Evolutionary conservation across 2,329 filamentous ascomycete genomes (phyloP).

Genomic region (Curvularia sp.): DNA sequence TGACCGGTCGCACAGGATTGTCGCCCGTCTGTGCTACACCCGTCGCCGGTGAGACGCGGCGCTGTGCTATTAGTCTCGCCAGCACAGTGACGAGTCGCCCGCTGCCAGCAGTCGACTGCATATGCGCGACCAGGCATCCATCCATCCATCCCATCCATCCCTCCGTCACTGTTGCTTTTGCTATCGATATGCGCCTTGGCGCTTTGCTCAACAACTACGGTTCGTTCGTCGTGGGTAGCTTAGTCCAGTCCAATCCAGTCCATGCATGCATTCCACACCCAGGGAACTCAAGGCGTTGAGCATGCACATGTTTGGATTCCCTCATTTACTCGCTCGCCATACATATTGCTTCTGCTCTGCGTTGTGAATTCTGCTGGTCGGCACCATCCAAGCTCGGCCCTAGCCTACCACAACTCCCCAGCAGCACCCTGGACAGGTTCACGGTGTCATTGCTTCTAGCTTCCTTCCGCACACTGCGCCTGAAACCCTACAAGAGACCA

Average conservation of each 20-base stretch:
- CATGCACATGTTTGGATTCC: neutral
- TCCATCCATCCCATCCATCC: neutral
- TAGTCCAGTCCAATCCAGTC: neutral
- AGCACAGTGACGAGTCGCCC: conserved; percentile 6
- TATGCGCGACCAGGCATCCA: conserved; percentile 11
- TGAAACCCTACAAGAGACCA: conserved; percentile 9
- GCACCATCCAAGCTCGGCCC: neutral
- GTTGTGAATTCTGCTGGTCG: neutral
- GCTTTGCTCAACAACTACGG: neutral
- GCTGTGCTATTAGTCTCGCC: neutral
- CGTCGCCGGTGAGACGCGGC: conserved; percentile 33
- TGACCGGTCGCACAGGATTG: conserved; percentile 40
- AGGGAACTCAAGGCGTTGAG: neutral
- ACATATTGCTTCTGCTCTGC: neutral
- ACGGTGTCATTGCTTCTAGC: conserved; percentile 6
- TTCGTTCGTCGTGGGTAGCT: neutral
- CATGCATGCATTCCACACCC: neutral
- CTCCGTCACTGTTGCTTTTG: conserved; percentile 5
- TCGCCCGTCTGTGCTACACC: conserved; percentile 26
- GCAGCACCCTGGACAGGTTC: conserved; percentile 1
- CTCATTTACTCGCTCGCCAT: neutral
- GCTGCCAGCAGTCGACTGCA: conserved; percentile 7
- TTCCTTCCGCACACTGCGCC: neutral
- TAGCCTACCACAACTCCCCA: neutral
- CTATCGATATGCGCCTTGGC: conserved; percentile 9